Base-by-base conservation (phyloP, 768 basidiomycete genomes). In the Russula compacta region DNA sequence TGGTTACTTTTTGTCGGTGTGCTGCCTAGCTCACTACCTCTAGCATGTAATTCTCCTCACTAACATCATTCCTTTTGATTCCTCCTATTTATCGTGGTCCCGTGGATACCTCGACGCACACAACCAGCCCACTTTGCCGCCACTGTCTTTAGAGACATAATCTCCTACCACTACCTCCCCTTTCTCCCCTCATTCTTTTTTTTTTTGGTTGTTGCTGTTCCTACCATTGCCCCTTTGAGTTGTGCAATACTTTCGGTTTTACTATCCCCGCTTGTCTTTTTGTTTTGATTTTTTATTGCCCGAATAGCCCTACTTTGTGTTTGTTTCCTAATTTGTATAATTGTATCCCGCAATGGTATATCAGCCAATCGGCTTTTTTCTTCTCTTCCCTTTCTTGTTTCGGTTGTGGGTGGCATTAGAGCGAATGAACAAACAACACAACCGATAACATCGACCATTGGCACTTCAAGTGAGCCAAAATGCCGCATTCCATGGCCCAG, bases 311-410 rank as follows among this genome's bases (percentile, higher is more conserved):
- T 64, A 64, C 54, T 56, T 58, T 50, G 52, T 51, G 52, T 12
- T 17, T 55, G 50, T 54, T 24, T 61, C 63, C 52, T 63, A 63
- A 63, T 63, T 49, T 63, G 61, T 63, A 63, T 63, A 58, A 58
- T 33, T 63, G 61, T 63, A 63, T 58, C 47, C 40, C 36, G 48
- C 56, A 58, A 58, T 19, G 44, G 47, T 58, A 58, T 58, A 47
- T 53, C 60, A 47, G 43, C 56, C 60, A 57, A 57, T 52, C 50
- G 43, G 43, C 53, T 33, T 14, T 54, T 32, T 42, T 21, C 19
- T 12, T 52, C 33, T 42, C 11, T 42, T 7, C 1, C 24, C 24
- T 29, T 29, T 29, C 24, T 29, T 29, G 24, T 29, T 29, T 29
- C 24, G 24, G 24, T 3, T 29, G 1, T 29, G 2, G 24, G 24